Conservation (phyloP, 2,329 filamentous ascomycete genomes). For the Pseudogymnoascus sp. region DNA sequence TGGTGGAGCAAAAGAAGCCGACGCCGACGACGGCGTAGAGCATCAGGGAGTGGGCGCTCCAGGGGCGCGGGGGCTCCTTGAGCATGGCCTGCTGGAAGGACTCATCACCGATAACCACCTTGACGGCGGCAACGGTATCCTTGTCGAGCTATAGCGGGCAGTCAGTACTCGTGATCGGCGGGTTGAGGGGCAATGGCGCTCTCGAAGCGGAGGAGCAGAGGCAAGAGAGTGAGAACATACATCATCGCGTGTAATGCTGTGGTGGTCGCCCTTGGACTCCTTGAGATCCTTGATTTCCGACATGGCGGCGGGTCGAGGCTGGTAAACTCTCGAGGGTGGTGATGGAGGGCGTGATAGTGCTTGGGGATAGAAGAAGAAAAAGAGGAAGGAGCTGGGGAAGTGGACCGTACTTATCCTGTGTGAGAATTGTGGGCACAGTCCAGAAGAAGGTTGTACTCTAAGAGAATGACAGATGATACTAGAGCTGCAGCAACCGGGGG, state of each 20-base stretch:
- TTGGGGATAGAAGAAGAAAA: background rate
- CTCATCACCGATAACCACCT: slow-evolving; percentile 42
- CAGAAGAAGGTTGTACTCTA: slow-evolving; percentile 2
- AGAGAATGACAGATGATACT: slow-evolving; percentile 3
- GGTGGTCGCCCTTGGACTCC: background rate
- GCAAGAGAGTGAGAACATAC: background rate
- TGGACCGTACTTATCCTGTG: background rate
- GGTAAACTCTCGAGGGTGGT: background rate
- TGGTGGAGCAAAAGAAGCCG: slow-evolving; percentile 41
- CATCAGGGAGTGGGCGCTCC: slow-evolving; percentile 31
- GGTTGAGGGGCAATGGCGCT: background rate
- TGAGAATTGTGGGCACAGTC: background rate
- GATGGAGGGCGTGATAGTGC: background rate
- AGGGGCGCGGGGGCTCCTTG: slow-evolving; percentile 41
- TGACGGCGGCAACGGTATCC: slow-evolving; percentile 25
- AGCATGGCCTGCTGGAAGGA: slow-evolving; percentile 46
- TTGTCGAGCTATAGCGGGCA: background rate
- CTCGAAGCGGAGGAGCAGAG: background rate
- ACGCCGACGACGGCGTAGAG: slow-evolving; percentile 38
- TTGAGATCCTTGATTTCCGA: background rate
- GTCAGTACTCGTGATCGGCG: background rate
- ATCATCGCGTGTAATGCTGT: background rate
- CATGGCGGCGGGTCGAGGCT: background rate
- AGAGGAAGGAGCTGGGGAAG: background rate
- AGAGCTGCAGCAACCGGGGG: background rate